These are phyloP conservation scores for Aspergillus diversus DNA, from an alignment of 495 filamentous ascomycete genomes.

Conservation along the genomic window DNA sequence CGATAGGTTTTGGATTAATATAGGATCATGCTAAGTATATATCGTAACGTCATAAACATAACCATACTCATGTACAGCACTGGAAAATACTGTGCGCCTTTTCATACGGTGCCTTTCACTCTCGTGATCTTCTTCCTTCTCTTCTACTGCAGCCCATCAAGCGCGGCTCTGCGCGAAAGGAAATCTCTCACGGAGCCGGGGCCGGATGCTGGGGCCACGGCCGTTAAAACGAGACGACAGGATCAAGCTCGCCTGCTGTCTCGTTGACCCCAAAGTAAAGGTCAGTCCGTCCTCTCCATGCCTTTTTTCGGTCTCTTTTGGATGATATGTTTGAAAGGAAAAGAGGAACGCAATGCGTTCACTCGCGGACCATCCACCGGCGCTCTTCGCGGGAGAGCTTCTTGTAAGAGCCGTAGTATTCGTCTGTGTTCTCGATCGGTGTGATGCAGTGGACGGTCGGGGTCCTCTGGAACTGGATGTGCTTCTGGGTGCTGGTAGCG, in stretches of 20 bases:
- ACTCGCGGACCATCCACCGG: slow-evolving; percentile 49
- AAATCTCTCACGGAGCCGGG: slow-evolving; percentile 10
- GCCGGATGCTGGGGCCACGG: slow-evolving; percentile 3
- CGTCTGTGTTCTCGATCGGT: slow-evolving; percentile 55
- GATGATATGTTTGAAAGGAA: neutral
- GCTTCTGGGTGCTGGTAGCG: slow-evolving; percentile 36
- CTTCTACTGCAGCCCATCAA: slow-evolving; percentile 7
- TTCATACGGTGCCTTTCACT: slow-evolving; percentile 13
- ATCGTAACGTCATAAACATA: slow-evolving; percentile 46
- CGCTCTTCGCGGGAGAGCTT: slow-evolving; percentile 56
- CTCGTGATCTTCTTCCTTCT: slow-evolving; percentile 5
- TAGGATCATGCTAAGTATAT: slow-evolving; percentile 18
- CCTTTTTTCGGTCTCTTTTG: neutral
- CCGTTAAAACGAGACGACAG: neutral
- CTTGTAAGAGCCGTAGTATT: slow-evolving; percentile 56
- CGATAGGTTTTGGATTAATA: slow-evolving; percentile 3
- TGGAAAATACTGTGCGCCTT: slow-evolving; percentile 13
- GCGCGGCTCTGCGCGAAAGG: slow-evolving; percentile 9
- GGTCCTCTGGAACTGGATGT: slow-evolving; percentile 50
- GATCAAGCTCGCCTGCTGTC: neutral
- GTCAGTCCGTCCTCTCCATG: slow-evolving; percentile 1
- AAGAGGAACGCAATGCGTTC: slow-evolving; percentile 10
- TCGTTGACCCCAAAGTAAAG: neutral
- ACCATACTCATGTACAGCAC: slow-evolving; percentile 31
- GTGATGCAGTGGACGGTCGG: slow-evolving; percentile 57